These are phyloP conservation scores for Amaranthus palmeri DNA, from an alignment of 148 eudicot genomes.

Conservation along the genomic window DNA sequence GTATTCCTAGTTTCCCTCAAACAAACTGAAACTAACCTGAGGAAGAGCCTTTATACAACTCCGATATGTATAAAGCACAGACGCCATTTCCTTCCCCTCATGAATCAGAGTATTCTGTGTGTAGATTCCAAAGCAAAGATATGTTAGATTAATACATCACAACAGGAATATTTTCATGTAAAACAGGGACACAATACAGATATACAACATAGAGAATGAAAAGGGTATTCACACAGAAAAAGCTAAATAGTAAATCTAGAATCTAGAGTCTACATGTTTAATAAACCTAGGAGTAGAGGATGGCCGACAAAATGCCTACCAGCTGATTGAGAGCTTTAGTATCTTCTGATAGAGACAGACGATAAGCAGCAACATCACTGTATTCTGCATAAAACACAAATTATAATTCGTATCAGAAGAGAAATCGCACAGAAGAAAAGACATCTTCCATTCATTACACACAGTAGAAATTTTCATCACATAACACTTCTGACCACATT, in stretches of 20 bases:
- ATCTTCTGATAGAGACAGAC: slow-evolving; percentile 90
- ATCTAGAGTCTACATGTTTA: not conserved
- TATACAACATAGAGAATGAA: slow-evolving; percentile 8
- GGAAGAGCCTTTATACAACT: slow-evolving; percentile 99
- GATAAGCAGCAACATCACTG: slow-evolving; percentile 92
- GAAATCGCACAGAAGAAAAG: not conserved
- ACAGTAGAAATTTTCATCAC: not conserved
- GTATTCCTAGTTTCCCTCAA: not conserved
- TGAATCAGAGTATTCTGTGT: slow-evolving; percentile 74
- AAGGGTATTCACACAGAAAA: not conserved
- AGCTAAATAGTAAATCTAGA: not conserved
- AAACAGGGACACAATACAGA: not conserved
- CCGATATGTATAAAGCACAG: slow-evolving; percentile 88
- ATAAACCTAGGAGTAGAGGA: not conserved
- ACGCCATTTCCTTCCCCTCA: slow-evolving; percentile 92
- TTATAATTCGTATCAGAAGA: not conserved
- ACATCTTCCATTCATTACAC: not conserved
- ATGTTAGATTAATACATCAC: slow-evolving; percentile 7
- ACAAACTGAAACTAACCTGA: slow-evolving; percentile 50
- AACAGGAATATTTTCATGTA: not conserved
- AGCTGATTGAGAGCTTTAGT: slow-evolving; percentile 96
- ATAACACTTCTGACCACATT: not conserved
- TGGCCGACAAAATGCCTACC: slow-evolving; percentile 40
- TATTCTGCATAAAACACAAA: slow-evolving; percentile 51
- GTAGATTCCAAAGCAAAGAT: not conserved